These are phyloP conservation scores for Xerocomellus chrysenteron DNA, from an alignment of 768 basidiomycete genomes.

Conservation along the genomic window DNA sequence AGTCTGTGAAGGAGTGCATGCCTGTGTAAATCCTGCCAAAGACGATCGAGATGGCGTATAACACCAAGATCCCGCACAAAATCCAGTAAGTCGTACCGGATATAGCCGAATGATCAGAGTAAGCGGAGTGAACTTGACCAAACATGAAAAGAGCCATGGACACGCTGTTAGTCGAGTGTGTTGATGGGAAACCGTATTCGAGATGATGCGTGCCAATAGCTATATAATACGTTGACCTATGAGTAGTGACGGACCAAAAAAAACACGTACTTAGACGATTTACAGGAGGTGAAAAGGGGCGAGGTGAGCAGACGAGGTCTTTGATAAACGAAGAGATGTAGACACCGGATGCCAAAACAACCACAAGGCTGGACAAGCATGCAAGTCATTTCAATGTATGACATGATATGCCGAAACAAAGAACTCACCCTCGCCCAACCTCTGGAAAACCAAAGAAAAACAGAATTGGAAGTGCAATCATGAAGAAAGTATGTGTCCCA, in stretches of 20 bases:
- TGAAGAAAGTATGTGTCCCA: slow-evolving; percentile 91
- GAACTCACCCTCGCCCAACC: slow-evolving; percentile 68
- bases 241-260: background rate
- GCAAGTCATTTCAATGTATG: background rate
- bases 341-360: slow-evolving; percentile 75
- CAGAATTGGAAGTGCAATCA: slow-evolving; percentile 79
- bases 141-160: slow-evolving; percentile 86
- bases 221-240: slow-evolving; percentile 26
- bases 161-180: slow-evolving; percentile 88
- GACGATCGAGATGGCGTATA: slow-evolving; percentile 72
- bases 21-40: slow-evolving; percentile 81
- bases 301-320: slow-evolving; percentile 85
- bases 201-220: slow-evolving; percentile 79
- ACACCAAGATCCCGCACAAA: slow-evolving; percentile 43
- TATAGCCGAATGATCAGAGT: slow-evolving; percentile 37
- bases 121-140: slow-evolving; percentile 54
- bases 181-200: slow-evolving; percentile 95
- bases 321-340: slow-evolving; percentile 87
- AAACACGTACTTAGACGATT: slow-evolving; percentile 75
- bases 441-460: slow-evolving; percentile 85
- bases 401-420: background rate
- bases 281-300: slow-evolving; percentile 90
- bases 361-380: slow-evolving; percentile 49
- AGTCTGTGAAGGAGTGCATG: slow-evolving; percentile 87
- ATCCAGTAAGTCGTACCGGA: slow-evolving; percentile 46